Conservation (phyloP, 768 basidiomycete genomes). For the Russula sp. region DNA sequence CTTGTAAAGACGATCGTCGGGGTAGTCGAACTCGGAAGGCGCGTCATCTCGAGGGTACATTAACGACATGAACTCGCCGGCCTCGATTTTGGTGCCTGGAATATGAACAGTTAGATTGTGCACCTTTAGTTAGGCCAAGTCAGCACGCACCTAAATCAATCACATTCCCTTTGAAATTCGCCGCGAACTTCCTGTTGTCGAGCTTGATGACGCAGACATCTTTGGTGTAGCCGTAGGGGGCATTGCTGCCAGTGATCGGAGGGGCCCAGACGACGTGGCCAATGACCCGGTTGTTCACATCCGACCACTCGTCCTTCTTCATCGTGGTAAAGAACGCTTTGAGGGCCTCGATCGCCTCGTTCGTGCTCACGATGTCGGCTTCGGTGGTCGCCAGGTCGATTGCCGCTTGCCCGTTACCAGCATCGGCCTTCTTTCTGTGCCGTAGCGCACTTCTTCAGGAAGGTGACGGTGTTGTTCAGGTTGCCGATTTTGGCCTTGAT, state of each 20-base stretch:
- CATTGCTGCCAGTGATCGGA: background rate
- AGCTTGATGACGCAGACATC: background rate
- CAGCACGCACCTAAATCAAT: background rate
- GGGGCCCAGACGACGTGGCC: slow-evolving; percentile 9
- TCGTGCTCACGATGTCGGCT: background rate
- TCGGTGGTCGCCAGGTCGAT: background rate
- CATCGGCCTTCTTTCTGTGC: background rate
- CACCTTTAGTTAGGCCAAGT: background rate
- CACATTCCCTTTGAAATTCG: background rate
- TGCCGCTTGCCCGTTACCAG: background rate
- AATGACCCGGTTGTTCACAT: background rate
- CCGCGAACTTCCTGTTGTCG: background rate
- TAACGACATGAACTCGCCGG: background rate
- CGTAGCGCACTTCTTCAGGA: background rate
- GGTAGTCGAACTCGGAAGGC: background rate
- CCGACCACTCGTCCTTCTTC: background rate
- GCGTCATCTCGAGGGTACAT: background rate
- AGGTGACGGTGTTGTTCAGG: background rate
- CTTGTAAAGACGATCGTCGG: background rate
- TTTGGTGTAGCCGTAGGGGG: background rate
- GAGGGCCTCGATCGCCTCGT: background rate
- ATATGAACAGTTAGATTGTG: background rate
- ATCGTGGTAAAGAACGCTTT: background rate
- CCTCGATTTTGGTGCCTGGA: background rate
- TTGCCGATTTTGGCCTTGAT: background rate